Evolutionary conservation across 2,329 filamentous ascomycete genomes (phyloP).

Genomic region (Cordyceps pruinosa): DNA sequence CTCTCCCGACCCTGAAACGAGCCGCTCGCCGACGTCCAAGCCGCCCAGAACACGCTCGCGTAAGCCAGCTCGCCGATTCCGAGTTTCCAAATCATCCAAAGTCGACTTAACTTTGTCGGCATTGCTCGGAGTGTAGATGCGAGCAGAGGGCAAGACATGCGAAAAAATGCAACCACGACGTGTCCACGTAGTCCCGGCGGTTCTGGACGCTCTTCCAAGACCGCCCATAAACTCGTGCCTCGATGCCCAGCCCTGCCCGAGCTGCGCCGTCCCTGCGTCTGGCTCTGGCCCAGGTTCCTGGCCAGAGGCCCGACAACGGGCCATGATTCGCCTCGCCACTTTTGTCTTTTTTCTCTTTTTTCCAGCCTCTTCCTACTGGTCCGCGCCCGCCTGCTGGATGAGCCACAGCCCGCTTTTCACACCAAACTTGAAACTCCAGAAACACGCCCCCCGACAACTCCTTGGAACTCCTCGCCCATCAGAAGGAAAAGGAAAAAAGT

Average conservation of each 20-base stretch:
- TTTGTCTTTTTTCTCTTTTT: neutral
- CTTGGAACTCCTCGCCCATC: slow-evolving; percentile 4
- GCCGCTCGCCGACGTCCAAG: neutral
- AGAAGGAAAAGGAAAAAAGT: neutral
- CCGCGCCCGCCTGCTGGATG: neutral
- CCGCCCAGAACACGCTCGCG: neutral
- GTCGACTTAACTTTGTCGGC: neutral
- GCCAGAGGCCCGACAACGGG: neutral
- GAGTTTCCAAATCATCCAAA: neutral
- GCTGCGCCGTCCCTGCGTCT: neutral
- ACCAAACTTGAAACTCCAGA: slow-evolving; percentile 4
- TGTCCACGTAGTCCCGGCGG: neutral
- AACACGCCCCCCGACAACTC: slow-evolving; percentile 9
- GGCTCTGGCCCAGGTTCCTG: neutral
- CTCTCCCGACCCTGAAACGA: neutral
- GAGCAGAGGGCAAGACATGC: neutral
- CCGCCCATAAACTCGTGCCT: neutral
- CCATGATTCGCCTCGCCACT: neutral
- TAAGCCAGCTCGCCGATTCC: neutral
- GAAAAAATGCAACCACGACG: neutral
- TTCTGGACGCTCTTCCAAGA: no score
- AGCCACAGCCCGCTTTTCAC: slow-evolving; percentile 8
- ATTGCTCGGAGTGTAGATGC: neutral
- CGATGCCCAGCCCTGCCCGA: neutral
- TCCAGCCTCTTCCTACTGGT: neutral